Conservation (phyloP, 2,329 filamentous ascomycete genomes). For the Coniochaeta sp. region DNA sequence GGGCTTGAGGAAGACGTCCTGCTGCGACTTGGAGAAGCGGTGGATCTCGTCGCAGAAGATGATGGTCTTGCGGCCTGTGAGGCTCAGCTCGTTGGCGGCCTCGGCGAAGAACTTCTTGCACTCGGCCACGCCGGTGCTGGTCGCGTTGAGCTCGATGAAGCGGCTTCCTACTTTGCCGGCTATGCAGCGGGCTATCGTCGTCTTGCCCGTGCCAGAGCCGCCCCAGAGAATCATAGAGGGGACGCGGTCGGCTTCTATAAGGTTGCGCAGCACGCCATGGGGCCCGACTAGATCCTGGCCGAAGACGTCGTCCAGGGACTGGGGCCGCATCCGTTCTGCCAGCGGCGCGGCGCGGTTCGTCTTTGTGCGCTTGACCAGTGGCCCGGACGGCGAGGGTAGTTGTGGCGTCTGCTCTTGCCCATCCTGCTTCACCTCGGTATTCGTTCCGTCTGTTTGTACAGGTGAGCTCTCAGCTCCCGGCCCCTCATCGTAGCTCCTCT, state of each 20-base stretch:
- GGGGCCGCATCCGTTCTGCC: constrained; percentile 88
- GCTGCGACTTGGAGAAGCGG: constrained; percentile 82
- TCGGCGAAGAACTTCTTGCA: constrained; percentile 89
- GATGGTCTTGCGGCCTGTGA: constrained; percentile 87
- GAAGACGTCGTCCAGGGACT: constrained; percentile 73
- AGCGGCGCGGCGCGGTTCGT: constrained; percentile 69
- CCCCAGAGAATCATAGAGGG: constrained; percentile 97
- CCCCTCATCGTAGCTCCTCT: constrained; percentile 47
- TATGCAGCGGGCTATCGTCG: constrained; percentile 86
- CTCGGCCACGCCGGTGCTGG: constrained; percentile 77
- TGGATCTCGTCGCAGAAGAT: constrained; percentile 98
- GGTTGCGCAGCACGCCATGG: constrained; percentile 71
- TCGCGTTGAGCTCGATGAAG: constrained; percentile 95
- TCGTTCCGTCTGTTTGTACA: constrained; percentile 8
- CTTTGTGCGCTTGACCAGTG: constrained; percentile 57
- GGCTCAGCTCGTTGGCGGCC: constrained; percentile 66
- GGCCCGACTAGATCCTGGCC: constrained; percentile 88
- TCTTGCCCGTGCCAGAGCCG: constrained; percentile 74
- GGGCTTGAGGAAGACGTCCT: constrained; percentile 89
- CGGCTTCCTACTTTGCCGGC: constrained; percentile 73
- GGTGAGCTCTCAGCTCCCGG: constrained; percentile 28
- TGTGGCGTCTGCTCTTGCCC: neutral
- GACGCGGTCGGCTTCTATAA: constrained; percentile 79
- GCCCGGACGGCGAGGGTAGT: constrained; percentile 16
- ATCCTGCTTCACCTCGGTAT: neutral